Conservation (phyloP, 2,329 filamentous ascomycete genomes). For the Zymoseptoria passerinii region DNA sequence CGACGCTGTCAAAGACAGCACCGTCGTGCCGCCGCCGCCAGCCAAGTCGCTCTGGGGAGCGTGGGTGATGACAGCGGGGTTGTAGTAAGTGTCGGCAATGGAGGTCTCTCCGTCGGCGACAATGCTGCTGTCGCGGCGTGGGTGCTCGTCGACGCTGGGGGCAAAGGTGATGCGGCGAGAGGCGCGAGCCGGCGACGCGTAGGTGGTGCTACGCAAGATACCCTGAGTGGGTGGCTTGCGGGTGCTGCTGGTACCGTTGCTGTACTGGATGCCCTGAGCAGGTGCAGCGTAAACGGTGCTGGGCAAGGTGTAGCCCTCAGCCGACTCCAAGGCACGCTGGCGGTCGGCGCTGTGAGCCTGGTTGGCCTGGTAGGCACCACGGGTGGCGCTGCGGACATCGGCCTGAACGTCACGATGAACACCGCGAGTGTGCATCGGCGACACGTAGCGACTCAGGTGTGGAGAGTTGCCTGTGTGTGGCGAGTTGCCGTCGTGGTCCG, state of each 20-base stretch:
- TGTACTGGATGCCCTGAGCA: neutral
- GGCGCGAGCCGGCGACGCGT: neutral
- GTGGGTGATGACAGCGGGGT: too few species aligned
- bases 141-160: neutral
- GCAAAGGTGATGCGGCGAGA: neutral
- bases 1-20: neutral
- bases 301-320: too few species aligned
- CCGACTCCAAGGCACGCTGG: neutral
- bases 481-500: neutral
- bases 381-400: neutral
- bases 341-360: neutral
- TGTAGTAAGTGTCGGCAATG: too few species aligned
- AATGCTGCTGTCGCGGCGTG: too few species aligned
- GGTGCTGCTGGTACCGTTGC: neutral
- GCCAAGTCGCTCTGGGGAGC: neutral
- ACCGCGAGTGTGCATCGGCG: neutral
- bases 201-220: neutral
- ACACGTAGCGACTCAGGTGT: neutral
- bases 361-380: neutral
- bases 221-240: too few species aligned
- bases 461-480: neutral
- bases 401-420: neutral
- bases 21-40: neutral
- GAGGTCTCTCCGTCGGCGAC: too few species aligned
- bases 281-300: neutral